Conservation (phyloP, 768 basidiomycete genomes). For the Lepiota venenata region DNA sequence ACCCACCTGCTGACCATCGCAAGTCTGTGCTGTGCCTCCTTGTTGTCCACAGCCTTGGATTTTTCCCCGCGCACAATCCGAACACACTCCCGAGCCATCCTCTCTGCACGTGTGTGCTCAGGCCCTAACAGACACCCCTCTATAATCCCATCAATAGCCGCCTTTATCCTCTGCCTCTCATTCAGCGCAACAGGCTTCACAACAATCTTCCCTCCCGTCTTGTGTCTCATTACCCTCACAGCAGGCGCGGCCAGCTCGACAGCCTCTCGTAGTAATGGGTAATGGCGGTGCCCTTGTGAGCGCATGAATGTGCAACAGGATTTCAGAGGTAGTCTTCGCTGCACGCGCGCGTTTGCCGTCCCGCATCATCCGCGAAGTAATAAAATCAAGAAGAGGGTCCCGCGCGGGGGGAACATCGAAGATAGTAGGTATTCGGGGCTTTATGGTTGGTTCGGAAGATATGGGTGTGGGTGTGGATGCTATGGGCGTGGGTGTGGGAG, state of each 20-base stretch:
- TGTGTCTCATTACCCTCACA: conserved; percentile 56
- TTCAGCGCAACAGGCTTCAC: conserved; percentile 67
- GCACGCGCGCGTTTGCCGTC: conserved; percentile 67
- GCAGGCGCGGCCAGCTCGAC: conserved; percentile 67
- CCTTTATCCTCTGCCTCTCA: conserved; percentile 75
- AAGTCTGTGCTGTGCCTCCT: conserved; percentile 58
- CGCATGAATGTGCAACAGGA: conserved; percentile 68
- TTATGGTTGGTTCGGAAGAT: neutral
- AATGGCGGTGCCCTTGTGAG: conserved; percentile 77
- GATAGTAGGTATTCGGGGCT: conserved; percentile 13
- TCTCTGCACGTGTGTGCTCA: conserved; percentile 58
- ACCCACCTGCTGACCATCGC: conserved; percentile 80
- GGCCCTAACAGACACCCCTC: conserved; percentile 54
- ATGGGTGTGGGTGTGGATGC: neutral
- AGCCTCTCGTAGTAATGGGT: conserved; percentile 74
- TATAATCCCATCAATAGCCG: conserved; percentile 71
- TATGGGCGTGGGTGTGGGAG: conserved; percentile 8
- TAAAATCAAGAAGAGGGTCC: conserved; percentile 70
- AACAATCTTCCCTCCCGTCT: conserved; percentile 62
- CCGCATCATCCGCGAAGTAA: conserved; percentile 58
- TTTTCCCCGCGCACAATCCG: conserved; percentile 57
- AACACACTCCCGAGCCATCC: conserved; percentile 79
- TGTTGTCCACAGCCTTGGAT: conserved; percentile 55
- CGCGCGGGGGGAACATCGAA: conserved; percentile 68
- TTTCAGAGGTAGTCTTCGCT: conserved; percentile 49